These are phyloP conservation scores for Ceratobasidium sp. DNA, from an alignment of 1,284 basidiomycete species.

Conservation along the genomic window DNA sequence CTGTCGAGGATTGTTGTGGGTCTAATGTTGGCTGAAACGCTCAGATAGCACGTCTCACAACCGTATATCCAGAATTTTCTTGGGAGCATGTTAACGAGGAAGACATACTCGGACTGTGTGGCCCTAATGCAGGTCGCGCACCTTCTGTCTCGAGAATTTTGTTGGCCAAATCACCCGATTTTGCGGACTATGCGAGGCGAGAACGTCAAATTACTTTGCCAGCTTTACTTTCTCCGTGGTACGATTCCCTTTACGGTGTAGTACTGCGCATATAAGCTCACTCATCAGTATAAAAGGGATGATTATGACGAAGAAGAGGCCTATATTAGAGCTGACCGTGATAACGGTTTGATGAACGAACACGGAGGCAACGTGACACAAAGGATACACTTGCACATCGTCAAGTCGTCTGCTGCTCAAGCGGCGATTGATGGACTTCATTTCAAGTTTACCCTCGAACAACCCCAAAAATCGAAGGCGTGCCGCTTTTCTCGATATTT, in stretches of 20 bases:
- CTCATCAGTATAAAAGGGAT: conserved; percentile 5
- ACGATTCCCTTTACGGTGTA: not conserved
- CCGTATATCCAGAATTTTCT: not conserved
- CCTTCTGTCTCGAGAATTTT: not conserved
- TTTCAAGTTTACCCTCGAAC: conserved; percentile 37
- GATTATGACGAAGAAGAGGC: conserved; percentile 44
- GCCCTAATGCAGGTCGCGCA: not conserved
- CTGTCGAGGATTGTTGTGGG: not conserved
- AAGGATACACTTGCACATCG: conserved; percentile 19
- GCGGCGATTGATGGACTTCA: not conserved
- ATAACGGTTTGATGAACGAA: conserved; percentile 2
- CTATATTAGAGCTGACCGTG: not conserved
- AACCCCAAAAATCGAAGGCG: conserved; percentile 38
- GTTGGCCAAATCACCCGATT: not conserved
- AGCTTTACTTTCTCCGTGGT: not conserved
- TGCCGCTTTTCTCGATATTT: conserved; percentile 42
- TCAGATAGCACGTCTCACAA: conserved; percentile 12
- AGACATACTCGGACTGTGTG: not conserved
- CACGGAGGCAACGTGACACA: conserved; percentile 44
- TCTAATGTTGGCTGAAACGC: not conserved
- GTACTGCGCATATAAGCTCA: not conserved
- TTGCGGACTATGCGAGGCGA: not conserved
- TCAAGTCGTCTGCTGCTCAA: not conserved
- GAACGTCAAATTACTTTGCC: conserved; percentile 1
- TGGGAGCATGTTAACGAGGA: conserved; percentile 8